Conservation (phyloP, 2,329 filamentous ascomycete species). For the Didymella sp. region DNA sequence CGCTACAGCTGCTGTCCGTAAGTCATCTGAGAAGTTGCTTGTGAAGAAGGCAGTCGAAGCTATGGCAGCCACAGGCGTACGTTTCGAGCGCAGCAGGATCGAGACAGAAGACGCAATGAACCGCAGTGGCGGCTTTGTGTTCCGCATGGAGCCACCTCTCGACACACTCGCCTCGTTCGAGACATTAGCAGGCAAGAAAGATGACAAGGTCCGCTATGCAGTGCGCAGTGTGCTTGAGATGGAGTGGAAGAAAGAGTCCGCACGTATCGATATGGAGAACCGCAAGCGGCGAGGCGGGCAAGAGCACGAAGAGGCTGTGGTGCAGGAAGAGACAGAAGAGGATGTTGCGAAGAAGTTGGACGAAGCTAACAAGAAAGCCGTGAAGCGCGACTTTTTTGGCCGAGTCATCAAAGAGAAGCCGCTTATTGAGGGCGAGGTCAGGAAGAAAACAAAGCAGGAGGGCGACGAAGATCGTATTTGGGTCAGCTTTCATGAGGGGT, state of each 20-base stretch:
- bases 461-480: conserved; percentile 70
- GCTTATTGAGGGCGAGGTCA: conserved; percentile 51
- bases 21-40: conserved; percentile 81
- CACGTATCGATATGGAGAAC: conserved; percentile 69
- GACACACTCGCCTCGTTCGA: conserved; percentile 80
- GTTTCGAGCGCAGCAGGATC: conserved; percentile 80
- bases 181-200: conserved; percentile 65
- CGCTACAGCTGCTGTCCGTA: conserved; percentile 82
- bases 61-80: conserved; percentile 81
- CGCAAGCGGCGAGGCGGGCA: conserved; percentile 62
- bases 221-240: conserved; percentile 92
- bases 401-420: conserved; percentile 65
- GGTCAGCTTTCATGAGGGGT: conserved; percentile 89
- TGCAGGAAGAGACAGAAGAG: conserved; percentile 25
- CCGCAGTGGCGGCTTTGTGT: conserved; percentile 72
- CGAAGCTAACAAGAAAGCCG: conserved; percentile 42
- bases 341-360: conserved; percentile 32
- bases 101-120: conserved; percentile 67
- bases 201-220: conserved; percentile 83
- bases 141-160: conserved; percentile 92
- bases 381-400: conserved; percentile 88
- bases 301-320: conserved; percentile 26
- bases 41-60: conserved; percentile 80
- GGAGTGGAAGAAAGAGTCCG: conserved; percentile 78
- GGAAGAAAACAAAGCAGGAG: conserved; percentile 48